These are phyloP conservation scores for Podospora appendiculata DNA, from an alignment of 495 filamentous ascomycete species.

Conservation along the genomic window DNA sequence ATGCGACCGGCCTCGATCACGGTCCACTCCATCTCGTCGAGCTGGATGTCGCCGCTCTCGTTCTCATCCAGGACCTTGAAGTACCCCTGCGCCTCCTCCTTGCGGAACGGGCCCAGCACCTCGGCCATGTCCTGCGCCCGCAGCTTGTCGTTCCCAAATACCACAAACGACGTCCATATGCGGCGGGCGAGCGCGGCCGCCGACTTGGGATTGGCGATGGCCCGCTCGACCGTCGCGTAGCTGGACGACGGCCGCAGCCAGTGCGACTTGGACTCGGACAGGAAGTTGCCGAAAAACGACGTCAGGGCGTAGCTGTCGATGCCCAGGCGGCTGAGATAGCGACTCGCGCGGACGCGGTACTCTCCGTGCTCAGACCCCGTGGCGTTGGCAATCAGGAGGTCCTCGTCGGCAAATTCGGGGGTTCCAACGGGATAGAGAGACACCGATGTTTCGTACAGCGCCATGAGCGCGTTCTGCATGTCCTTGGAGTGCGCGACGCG, in stretches of 20 bases:
- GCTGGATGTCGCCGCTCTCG: conserved; percentile 21
- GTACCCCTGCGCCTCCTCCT: conserved; percentile 17
- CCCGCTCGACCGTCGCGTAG: conserved; percentile 20
- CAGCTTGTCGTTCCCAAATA: conserved; percentile 17
- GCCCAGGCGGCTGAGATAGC: conserved; percentile 17
- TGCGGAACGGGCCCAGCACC: conserved; percentile 20
- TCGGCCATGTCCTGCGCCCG: conserved; percentile 20
- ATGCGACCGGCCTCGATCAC: conserved; percentile 17
- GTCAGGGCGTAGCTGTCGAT: conserved; percentile 20
- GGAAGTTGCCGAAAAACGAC: conserved; percentile 23
- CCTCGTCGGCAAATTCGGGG: conserved; percentile 16
- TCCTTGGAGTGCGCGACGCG: conserved; percentile 66
- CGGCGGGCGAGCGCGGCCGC: conserved; percentile 41
- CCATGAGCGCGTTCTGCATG: conserved; percentile 56
- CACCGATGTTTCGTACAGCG: conserved; percentile 65
- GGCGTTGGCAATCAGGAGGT: conserved; percentile 21
- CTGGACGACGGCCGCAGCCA: conserved; percentile 19
- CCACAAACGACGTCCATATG: conserved; percentile 25
- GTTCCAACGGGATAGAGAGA: conserved; percentile 22
- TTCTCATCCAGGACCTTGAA: conserved; percentile 22
- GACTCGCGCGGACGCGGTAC: conserved; percentile 13
- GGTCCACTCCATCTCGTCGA: conserved; percentile 23
- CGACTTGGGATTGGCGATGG: conserved; percentile 20
- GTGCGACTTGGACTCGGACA: conserved; percentile 12
- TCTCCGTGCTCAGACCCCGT: conserved; percentile 17